A percentile compares a stretch with the other conserved stretches of the same genome.
Evolutionary conservation across 2,329 filamentous ascomycete genomes (phyloP).

Genomic region (Pseudopithomyces maydicus): DNA sequence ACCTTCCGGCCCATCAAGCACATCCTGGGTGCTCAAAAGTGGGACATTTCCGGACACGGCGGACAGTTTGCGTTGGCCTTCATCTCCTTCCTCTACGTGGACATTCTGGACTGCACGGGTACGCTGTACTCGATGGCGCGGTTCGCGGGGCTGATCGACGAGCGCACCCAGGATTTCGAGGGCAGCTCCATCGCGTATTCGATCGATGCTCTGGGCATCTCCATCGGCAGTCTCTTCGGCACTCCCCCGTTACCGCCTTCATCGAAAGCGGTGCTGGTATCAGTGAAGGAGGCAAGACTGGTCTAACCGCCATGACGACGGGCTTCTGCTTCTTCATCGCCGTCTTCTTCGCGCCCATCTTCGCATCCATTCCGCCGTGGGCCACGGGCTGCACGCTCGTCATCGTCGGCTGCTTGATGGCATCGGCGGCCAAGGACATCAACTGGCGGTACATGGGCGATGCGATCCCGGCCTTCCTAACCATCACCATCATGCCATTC

Average conservation of each 20-base stretch:
- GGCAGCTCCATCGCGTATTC: conserved; percentile 82
- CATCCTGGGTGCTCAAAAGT: conserved; percentile 73
- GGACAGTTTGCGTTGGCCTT: conserved; percentile 82
- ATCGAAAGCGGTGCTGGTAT: conserved; percentile 91
- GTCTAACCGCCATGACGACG: conserved; percentile 78
- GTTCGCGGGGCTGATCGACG: conserved; percentile 79
- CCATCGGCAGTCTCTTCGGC: conserved; percentile 79
- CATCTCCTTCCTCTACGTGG: conserved; percentile 88
- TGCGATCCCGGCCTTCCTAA: conserved; percentile 81
- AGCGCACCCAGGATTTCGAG: conserved; percentile 84
- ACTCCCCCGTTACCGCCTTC: conserved; percentile 84
- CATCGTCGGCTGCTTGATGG: conserved; percentile 88
- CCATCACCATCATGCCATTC: conserved; percentile 85
- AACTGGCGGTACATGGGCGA: conserved; percentile 86
- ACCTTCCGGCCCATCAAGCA: conserved; percentile 78
- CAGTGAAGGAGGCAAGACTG: conserved; percentile 83
- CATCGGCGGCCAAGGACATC: conserved; percentile 76
- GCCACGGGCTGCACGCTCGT: conserved; percentile 88
- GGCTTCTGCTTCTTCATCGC: conserved; percentile 80
- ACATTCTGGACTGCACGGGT: conserved; percentile 85
- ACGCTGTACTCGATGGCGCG: conserved; percentile 90
- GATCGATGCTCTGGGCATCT: conserved; percentile 81
- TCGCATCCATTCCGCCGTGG: conserved; percentile 87
- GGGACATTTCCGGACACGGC: conserved; percentile 70
- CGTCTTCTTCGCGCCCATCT: conserved; percentile 88